These are phyloP conservation scores for Trametes cubensis DNA, from an alignment of 768 basidiomycete genomes.

Conservation along the genomic window DNA sequence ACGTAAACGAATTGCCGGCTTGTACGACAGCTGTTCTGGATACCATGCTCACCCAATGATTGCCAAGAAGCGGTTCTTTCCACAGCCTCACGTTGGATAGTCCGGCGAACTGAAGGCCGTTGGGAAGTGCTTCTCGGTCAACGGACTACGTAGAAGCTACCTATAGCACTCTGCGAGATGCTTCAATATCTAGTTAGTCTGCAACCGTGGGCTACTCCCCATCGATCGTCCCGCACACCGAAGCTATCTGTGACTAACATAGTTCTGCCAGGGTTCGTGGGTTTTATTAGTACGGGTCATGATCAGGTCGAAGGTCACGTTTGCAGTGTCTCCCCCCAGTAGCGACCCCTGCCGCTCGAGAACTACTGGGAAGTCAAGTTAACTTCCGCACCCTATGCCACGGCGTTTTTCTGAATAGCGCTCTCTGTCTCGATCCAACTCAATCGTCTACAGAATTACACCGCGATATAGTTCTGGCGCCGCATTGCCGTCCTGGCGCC, in stretches of 20 bases:
- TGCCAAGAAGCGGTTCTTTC: too few species aligned
- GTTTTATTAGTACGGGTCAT: background rate
- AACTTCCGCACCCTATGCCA: background rate
- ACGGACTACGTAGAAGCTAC: background rate
- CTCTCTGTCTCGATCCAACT: background rate
- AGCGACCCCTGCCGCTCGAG: too few species aligned
- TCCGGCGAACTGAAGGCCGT: background rate
- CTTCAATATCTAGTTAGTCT: conserved; percentile 4
- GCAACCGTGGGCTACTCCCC: conserved; percentile 4
- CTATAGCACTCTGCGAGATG: background rate
- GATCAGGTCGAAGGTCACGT: background rate
- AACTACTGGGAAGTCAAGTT: background rate
- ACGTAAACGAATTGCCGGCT: background rate
- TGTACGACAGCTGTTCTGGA: background rate
- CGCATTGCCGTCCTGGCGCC: conserved; percentile 11
- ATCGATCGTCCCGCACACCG: conserved; percentile 14
- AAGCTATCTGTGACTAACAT: conserved; percentile 7
- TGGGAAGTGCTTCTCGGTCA: background rate
- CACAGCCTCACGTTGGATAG: background rate
- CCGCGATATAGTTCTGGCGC: background rate
- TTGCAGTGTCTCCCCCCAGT: background rate
- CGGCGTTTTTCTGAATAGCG: background rate
- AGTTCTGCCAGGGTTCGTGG: conserved; percentile 8
- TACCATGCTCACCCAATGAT: too few species aligned
- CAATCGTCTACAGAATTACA: background rate